These are phyloP conservation scores for Casaregolazyma lundiana DNA, from an alignment of 1,139 yeast genomes.

Conservation along the genomic window DNA sequence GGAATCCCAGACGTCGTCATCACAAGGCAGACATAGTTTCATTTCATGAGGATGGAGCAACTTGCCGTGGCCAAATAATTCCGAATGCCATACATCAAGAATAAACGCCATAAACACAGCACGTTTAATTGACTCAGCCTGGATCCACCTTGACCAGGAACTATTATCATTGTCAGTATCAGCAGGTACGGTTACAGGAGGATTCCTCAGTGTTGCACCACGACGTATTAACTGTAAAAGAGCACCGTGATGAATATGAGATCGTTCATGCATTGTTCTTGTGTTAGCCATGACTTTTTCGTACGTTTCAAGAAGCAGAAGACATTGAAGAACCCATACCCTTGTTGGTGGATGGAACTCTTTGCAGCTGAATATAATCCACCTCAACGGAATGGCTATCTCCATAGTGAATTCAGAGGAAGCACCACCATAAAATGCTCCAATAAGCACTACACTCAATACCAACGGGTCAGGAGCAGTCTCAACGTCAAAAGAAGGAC, in stretches of 20 bases:
- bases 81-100: slow-evolving; percentile 69
- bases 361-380: slow-evolving; percentile 51
- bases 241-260: slow-evolving; percentile 68
- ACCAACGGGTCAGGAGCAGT: slow-evolving; percentile 48
- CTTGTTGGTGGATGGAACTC: slow-evolving; percentile 51
- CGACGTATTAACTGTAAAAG: slow-evolving; percentile 63
- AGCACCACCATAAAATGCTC: slow-evolving; percentile 29
- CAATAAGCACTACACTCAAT: slow-evolving; percentile 52
- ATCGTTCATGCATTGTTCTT: slow-evolving; percentile 57
- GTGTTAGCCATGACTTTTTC: slow-evolving; percentile 54
- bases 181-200: slow-evolving; percentile 21
- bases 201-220: slow-evolving; percentile 48
- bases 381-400: slow-evolving; percentile 57
- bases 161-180: slow-evolving; percentile 23
- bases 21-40: slow-evolving; percentile 69
- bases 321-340: slow-evolving; percentile 59
- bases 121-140: slow-evolving; percentile 67
- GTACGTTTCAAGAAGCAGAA: slow-evolving; percentile 54
- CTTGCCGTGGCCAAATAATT: slow-evolving; percentile 66
- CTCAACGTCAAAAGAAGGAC: slow-evolving; percentile 55
- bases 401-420: slow-evolving; percentile 32
- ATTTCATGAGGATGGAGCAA: slow-evolving; percentile 60
- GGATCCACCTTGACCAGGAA: slow-evolving; percentile 59
- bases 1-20: slow-evolving; percentile 66
- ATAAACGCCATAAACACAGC: slow-evolving; percentile 73